These are phyloP conservation scores for Cladosporium cucumerinum DNA, from an alignment of 2,329 filamentous ascomycete species.

Conservation along the genomic window DNA sequence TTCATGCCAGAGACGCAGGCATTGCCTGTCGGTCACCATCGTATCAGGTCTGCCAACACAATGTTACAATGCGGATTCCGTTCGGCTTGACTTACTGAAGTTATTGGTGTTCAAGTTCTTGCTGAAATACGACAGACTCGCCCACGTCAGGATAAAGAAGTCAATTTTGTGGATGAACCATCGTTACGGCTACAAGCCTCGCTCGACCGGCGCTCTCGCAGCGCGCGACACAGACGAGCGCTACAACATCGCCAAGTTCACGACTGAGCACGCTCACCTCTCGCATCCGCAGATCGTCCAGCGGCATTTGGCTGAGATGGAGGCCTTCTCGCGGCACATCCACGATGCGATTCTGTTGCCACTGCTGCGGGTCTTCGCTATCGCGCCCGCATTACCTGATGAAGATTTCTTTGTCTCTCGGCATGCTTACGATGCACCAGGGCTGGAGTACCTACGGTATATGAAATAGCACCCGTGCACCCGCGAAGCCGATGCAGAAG, in stretches of 20 bases:
- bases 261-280: constrained; percentile 20
- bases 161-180: background rate
- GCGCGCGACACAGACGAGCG: constrained; percentile 54
- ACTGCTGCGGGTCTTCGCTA: background rate
- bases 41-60: background rate
- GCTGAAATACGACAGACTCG: background rate
- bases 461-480: constrained; percentile 28
- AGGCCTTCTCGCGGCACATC: constrained; percentile 49
- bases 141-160: background rate
- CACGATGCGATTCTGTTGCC: constrained; percentile 54
- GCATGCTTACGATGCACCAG: constrained; percentile 51
- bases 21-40: constrained; percentile 34
- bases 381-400: background rate
- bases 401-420: constrained; percentile 47
- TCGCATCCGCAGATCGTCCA: constrained; percentile 37
- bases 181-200: constrained; percentile 21
- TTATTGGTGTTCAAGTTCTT: constrained; percentile 2
- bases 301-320: constrained; percentile 53
- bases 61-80: background rate
- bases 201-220: constrained; percentile 24
- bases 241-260: constrained; percentile 58
- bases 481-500: constrained; percentile 20
- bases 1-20: constrained; percentile 50
- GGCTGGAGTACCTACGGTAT: constrained; percentile 32
- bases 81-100: background rate